phyloP scores from a whole-genome alignment of 345 rosid species.

The sweet orange (Citrus sinensis) region DVS_A1.0 CM039163.1:45326501-45327000 shows the following conservation, averaged over 20 bases:
- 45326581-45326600: slow-evolving; percentile 97
- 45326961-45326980: not conserved
- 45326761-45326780: not conserved
- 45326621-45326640: not conserved
- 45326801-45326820: not conserved
- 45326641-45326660: not conserved
- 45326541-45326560: slow-evolving; percentile 96
- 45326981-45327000: not conserved
- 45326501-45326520: slow-evolving; percentile 9
- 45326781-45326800: not conserved
- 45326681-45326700: not conserved
- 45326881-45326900: not conserved
- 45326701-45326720: not conserved
- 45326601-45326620: slow-evolving; percentile 53
- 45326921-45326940: not conserved
- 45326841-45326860: not conserved
- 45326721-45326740: not conserved
- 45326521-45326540: slow-evolving; percentile 94
- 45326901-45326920: not conserved
- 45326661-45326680: not conserved
- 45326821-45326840: not conserved
- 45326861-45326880: not conserved
- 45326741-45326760: not conserved
- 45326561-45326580: slow-evolving; percentile 99
- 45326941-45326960: not conserved